Percentiles rank a stretch among this genome's conserved stretches.
phyloP scores from a whole-genome alignment of 192 early-diverging fungal species.

The Backusella macrospora region DNA sequence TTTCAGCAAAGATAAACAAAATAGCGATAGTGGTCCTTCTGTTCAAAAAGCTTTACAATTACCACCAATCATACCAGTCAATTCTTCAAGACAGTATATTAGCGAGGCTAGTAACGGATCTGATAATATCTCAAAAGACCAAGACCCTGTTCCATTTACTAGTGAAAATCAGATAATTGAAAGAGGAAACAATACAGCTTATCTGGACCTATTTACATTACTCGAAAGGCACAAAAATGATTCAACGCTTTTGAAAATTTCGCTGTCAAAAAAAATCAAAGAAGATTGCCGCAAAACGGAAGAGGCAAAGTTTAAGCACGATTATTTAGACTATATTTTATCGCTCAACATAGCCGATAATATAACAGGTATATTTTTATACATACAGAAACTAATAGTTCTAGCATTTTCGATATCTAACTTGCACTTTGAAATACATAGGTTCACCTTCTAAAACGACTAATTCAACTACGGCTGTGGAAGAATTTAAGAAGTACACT shows the following conservation, averaged over 20 bases:
- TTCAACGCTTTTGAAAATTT: constrained; percentile 50
- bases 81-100: not conserved
- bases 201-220: constrained; percentile 48
- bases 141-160: not conserved
- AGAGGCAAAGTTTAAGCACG: constrained; percentile 50
- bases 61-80: not conserved
- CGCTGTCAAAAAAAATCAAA: constrained; percentile 53
- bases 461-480: not conserved
- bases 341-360: not conserved
- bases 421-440: not conserved
- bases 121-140: not conserved
- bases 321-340: constrained; percentile 41
- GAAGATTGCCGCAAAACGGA: constrained; percentile 53
- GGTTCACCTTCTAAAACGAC: not conserved
- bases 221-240: constrained; percentile 45
- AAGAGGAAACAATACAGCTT: not conserved
- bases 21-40: not conserved
- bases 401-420: not conserved
- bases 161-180: not conserved
- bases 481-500: not conserved
- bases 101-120: not conserved
- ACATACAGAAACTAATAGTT: not conserved
- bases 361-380: not conserved
- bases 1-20: not conserved
- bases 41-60: not conserved